A percentile compares a stretch with the other conserved stretches of the same genome.
Conservation (phyloP, 768 basidiomycete species). For the Leccinum imitatum region DNA sequence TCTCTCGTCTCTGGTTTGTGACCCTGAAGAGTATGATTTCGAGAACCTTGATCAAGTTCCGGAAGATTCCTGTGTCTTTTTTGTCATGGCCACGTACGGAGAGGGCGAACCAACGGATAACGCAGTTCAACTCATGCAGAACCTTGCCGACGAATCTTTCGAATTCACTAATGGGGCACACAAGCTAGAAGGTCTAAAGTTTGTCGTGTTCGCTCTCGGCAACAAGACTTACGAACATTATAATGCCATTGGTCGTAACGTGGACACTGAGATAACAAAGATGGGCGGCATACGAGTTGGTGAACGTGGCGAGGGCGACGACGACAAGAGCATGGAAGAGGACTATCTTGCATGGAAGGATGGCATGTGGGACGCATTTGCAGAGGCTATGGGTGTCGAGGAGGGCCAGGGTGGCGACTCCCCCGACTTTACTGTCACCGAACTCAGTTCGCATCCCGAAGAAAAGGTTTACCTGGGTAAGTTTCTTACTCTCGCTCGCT, state of each 20-base stretch:
- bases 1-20: constrained; percentile 92
- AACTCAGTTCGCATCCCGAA: constrained; percentile 66
- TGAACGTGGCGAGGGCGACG: constrained; percentile 92
- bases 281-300: constrained; percentile 87
- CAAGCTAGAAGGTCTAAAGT: constrained; percentile 81
- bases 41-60: constrained; percentile 92
- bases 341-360: constrained; percentile 99
- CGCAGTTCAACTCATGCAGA: constrained; percentile 92
- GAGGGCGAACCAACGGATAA: constrained; percentile 99
- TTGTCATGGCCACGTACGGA: constrained; percentile 97
- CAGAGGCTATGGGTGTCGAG: constrained; percentile 81
- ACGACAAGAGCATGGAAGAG: constrained; percentile 99
- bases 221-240: constrained; percentile 97
- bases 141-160: constrained; percentile 82
- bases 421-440: constrained; percentile 90
- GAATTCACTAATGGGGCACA: constrained; percentile 81
- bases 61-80: constrained; percentile 84
- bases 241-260: constrained; percentile 80
- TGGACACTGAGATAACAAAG: constrained; percentile 70
- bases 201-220: constrained; percentile 92
- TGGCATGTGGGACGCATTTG: constrained; percentile 90
- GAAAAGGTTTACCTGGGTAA: constrained; percentile 94
- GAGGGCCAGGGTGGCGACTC: constrained; percentile 96
- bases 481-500: constrained; percentile 20
- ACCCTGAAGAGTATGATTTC: constrained; percentile 99